Evolutionary conservation across 116 monocot genomes (phyloP), one percentile per base, ranked within the genome.

Genomic region (Zostera marina): DNA sequence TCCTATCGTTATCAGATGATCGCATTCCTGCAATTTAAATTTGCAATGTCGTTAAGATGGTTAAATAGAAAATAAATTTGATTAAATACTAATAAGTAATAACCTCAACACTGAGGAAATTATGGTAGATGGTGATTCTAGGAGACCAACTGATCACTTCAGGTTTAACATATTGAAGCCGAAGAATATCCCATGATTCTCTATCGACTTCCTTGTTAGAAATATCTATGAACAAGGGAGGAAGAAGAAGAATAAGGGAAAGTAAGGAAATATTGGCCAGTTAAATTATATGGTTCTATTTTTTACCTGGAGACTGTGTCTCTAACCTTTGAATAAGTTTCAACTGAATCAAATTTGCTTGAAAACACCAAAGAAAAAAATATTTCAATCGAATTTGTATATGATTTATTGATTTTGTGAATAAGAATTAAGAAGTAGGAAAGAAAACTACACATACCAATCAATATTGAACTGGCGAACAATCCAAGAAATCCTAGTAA

Each of bases 111-210:
- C 91, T 92, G 52, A 92, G 72, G 62, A 92, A 92, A 54, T 80
- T 82, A 52, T 71, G 86, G 23, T 82, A 86, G 58, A 92, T 63
- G 66, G 80, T 74, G 54, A 92, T 78, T 59, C 86, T 69, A 9
- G 91, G 91, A 5, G 82, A 80, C 91, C 91, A 92, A 59, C 80
- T 92, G 43, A 86, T 68, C 57, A 92, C 65, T 78, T 86, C 91
- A 42, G 86, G 91, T 68, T 82, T 92, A 48, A 92, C 81, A 76
- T 64, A n/a, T n/a, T n/a, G n/a, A n/a, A n/a, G n/a, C n/a, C n/a
- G n/a, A n/a, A n/a, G n/a, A n/a, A 70, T 73, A n/a, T n/a, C n/a
- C 73, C 76, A 72, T 66, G 81, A 76, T 45, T 81, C 76, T 56
- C 66, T 73, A 63, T 76, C 76, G 61, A 70, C 73, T 59, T 69